phyloP scores from a whole-genome alignment of 2,329 filamentous ascomycete genomes.

The Berkeleyomyces basicola region DNA sequence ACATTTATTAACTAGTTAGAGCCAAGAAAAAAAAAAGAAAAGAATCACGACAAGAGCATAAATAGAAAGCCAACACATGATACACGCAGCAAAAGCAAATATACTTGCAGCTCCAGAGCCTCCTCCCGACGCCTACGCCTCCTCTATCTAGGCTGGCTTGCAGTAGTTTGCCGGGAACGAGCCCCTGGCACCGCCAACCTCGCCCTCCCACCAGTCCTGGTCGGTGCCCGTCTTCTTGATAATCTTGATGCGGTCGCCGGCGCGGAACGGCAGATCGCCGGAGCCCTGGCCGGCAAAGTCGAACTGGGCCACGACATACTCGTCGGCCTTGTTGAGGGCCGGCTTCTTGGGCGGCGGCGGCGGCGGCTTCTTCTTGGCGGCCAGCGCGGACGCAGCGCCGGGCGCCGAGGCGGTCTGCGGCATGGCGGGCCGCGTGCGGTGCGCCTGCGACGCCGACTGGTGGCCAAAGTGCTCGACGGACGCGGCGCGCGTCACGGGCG shows the following conservation, averaged over 20 bases:
- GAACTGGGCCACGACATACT: slow-evolving; percentile 57
- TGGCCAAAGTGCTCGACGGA: slow-evolving; percentile 12
- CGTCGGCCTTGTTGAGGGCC: slow-evolving; percentile 37
- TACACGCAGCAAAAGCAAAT: background rate
- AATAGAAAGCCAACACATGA: background rate
- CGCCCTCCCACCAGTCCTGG: slow-evolving; percentile 81
- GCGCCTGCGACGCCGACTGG: slow-evolving; percentile 7
- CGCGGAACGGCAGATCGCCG: slow-evolving; percentile 57
- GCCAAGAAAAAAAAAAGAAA: no score
- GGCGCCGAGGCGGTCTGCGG: slow-evolving; percentile 3
- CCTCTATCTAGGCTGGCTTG: slow-evolving; percentile 22
- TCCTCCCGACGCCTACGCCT: background rate
- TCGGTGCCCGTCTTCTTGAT: slow-evolving; percentile 62
- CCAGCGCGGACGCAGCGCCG: background rate
- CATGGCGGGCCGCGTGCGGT: background rate
- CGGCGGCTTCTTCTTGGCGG: slow-evolving; percentile 10
- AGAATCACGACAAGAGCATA: no score
- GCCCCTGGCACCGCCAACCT: slow-evolving; percentile 49
- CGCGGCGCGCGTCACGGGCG: slow-evolving; percentile 1
- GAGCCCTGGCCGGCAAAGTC: slow-evolving; percentile 52
- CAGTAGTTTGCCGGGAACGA: slow-evolving; percentile 78
- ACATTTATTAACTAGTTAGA: background rate
- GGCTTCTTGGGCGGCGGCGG: slow-evolving; percentile 48
- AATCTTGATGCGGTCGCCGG: slow-evolving; percentile 63
- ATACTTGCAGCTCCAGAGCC: background rate